Evolutionary conservation across 2,329 filamentous ascomycete species (phyloP).

Genomic region (Venturia aucupariae): DNA sequence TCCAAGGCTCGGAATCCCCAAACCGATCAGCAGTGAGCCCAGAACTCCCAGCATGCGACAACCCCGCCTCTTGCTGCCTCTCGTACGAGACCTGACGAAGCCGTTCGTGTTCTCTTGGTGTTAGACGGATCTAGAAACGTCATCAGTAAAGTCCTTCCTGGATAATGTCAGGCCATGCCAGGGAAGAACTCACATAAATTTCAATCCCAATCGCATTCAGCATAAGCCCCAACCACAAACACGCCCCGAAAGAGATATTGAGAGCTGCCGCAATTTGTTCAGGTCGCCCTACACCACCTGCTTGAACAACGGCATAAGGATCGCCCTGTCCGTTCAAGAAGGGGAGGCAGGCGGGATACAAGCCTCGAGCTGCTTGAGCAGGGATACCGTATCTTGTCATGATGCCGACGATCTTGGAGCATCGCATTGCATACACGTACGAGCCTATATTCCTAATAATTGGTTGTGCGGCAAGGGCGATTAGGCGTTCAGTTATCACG

Average conservation of each 20-base stretch:
- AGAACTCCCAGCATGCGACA: conserved; percentile 6
- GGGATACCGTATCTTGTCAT: background rate
- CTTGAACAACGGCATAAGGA: background rate
- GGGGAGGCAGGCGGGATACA: background rate
- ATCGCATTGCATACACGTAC: background rate
- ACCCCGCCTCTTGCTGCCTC: background rate
- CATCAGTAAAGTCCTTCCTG: background rate
- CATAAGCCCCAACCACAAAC: background rate
- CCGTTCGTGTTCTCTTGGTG: background rate
- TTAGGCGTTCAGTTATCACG: background rate
- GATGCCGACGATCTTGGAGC: background rate
- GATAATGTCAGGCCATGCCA: background rate
- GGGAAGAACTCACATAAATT: background rate
- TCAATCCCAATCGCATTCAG: background rate
- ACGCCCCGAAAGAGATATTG: background rate
- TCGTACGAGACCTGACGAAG: conserved; percentile 4
- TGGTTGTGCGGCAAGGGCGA: background rate
- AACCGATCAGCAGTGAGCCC: conserved; percentile 4
- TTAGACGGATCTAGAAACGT: background rate
- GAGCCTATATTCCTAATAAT: background rate
- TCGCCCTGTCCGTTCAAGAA: background rate
- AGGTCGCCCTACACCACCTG: background rate
- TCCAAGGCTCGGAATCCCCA: conserved; percentile 8
- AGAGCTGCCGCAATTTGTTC: background rate
- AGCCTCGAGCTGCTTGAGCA: background rate